Conservation (phyloP, 2,329 filamentous ascomycete species). For the Paracoccidioides brasiliensis region DNA sequence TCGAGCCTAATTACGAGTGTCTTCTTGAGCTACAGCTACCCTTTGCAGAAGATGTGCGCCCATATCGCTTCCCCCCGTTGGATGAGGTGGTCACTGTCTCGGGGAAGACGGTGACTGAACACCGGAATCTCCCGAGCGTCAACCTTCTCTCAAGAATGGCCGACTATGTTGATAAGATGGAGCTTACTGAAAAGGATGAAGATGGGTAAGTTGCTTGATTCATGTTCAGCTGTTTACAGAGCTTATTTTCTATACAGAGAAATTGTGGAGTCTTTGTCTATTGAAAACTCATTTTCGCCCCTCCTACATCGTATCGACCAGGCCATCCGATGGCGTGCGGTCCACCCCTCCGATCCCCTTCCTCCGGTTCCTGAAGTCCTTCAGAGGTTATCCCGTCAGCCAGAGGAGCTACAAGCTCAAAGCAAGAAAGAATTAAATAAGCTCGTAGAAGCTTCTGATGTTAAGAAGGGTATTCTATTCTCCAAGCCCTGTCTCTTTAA, state of each 20-base stretch:
- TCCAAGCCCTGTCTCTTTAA: neutral
- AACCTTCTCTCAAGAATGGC: slow-evolving; percentile 71
- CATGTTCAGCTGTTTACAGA: slow-evolving; percentile 5
- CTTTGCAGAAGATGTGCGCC: slow-evolving; percentile 81
- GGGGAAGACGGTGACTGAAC: slow-evolving; percentile 64
- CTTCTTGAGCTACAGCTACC: slow-evolving; percentile 82
- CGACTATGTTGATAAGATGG: slow-evolving; percentile 87
- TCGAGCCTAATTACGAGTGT: slow-evolving; percentile 69
- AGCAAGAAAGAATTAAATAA: slow-evolving; percentile 46
- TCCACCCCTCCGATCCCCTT: slow-evolving; percentile 54
- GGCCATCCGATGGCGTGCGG: slow-evolving; percentile 68
- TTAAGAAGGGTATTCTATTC: slow-evolving; percentile 58
- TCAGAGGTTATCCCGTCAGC: slow-evolving; percentile 59
- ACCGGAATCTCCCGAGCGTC: slow-evolving; percentile 67
- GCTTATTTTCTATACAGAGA: slow-evolving; percentile 25
- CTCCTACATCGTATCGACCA: slow-evolving; percentile 79
- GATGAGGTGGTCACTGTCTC: slow-evolving; percentile 80
- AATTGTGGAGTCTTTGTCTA: slow-evolving; percentile 54
- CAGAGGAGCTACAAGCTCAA: slow-evolving; percentile 49
- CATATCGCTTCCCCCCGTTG: slow-evolving; percentile 83
- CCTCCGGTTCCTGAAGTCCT: slow-evolving; percentile 52
- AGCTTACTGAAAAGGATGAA: slow-evolving; percentile 61
- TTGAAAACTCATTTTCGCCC: slow-evolving; percentile 75
- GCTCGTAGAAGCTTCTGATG: slow-evolving; percentile 56
- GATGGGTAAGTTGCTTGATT: slow-evolving; percentile 45